Base-by-base conservation (phyloP, 2,329 filamentous ascomycete genomes). In the Pseudogymnoascus sp. region DNA sequence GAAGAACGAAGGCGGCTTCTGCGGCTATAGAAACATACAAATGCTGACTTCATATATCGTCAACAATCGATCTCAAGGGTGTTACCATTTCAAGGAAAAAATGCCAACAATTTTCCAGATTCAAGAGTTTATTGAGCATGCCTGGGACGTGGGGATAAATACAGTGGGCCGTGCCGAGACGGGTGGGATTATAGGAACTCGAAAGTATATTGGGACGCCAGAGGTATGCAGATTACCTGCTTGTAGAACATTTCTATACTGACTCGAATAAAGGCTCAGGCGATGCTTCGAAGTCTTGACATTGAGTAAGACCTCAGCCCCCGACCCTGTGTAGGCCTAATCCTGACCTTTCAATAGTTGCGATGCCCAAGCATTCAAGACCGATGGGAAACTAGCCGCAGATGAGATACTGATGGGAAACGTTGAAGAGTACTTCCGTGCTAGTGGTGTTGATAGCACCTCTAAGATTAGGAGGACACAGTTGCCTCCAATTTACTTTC, bases 121-220 rank as follows among this genome's bases (percentile, higher is more conserved):
- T 6, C 95, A 97, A 71, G 88, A 96, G 62, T 79, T 87, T 69
- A 96, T 97, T 68, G 93, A 97, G 74, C 77, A 79, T 14, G 93
- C 92, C 0, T 97, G 93, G 93, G 90, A 96, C 70, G 81, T 81
- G 71, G 92, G 90, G 0, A 91, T 95, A 72, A 95, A 96, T 69
- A 73, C 83, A 2, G 81, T 86, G 49, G 91, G 89, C 3, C 83
- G 90, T 35, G 72, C 84, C 2, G 91, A 97, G 75, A 97, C 93
- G 0, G 93, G 93, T 2, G 91, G 92, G 0, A 89, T 97, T 66
- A 85, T 80, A 66, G 88, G 88, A n/a, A 96, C 93, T 0, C 85
- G 95, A 64, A 97, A 97, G 74, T 97, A 95, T 71, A 97, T 97
- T 68, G 93, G 93, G 14, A 97, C 93, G 1, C 87, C 91, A 7